These are phyloP conservation scores for Verticillium albo-atrum DNA, from an alignment of 2,329 filamentous ascomycete genomes.

Conservation along the genomic window DNA sequence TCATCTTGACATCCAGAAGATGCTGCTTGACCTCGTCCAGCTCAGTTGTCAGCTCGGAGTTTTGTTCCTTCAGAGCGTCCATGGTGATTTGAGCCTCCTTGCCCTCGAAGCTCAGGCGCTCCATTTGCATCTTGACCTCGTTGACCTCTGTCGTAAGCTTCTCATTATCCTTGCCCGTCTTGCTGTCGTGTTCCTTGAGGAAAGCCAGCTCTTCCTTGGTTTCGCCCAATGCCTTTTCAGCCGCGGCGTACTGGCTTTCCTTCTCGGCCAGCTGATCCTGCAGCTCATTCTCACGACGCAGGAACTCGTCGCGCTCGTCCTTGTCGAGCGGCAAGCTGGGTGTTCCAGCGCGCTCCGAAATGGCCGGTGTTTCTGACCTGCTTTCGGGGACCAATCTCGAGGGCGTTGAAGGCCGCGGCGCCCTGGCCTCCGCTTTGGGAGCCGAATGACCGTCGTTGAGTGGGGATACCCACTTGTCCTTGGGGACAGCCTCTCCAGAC, in stretches of 20 bases:
- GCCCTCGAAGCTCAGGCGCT: slow-evolving; percentile 91
- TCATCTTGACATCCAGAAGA: slow-evolving; percentile 93
- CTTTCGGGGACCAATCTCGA: slow-evolving; percentile 49
- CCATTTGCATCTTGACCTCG: slow-evolving; percentile 92
- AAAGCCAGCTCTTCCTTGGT: slow-evolving; percentile 81
- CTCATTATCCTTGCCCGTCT: slow-evolving; percentile 86
- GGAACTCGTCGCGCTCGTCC: slow-evolving; percentile 93
- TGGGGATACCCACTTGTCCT: slow-evolving; percentile 78
- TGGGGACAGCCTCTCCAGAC: slow-evolving; percentile 80
- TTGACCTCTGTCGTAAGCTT: slow-evolving; percentile 80
- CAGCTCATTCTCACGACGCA: slow-evolving; percentile 91
- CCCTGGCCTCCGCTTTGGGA: slow-evolving; percentile 35
- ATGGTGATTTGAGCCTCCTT: slow-evolving; percentile 97
- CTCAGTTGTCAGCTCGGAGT: slow-evolving; percentile 85
- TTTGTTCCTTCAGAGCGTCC: slow-evolving; percentile 95
- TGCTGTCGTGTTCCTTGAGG: slow-evolving; percentile 80
- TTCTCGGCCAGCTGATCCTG: slow-evolving; percentile 95
- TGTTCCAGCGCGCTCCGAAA: slow-evolving; percentile 80
- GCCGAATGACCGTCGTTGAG: slow-evolving; percentile 34
- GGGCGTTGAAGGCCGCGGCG: slow-evolving; percentile 48
- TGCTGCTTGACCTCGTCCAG: slow-evolving; percentile 96
- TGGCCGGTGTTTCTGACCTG: slow-evolving; percentile 56
- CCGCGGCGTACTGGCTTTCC: slow-evolving; percentile 73
- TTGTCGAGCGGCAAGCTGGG: slow-evolving; percentile 87
- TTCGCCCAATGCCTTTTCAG: slow-evolving; percentile 77